Base-by-base conservation (phyloP, 345 rosid genomes). In the Aegle marmelos region DNA sequence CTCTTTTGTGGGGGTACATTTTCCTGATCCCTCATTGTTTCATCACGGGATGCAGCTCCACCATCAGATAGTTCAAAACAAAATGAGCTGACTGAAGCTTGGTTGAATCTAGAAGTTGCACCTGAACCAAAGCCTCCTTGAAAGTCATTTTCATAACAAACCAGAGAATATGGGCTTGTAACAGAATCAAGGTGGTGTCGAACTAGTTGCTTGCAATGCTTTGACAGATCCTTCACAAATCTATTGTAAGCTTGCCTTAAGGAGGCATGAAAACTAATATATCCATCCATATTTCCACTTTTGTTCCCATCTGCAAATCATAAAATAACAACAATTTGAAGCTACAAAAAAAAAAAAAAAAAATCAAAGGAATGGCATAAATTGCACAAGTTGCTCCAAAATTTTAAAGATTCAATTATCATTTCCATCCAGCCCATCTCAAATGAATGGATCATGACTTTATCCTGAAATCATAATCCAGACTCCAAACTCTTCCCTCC, bases 161-260 rank as follows among this genome's bases (percentile, higher is more conserved):
- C 97, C 87, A 86, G 94, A 68, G 98, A 96, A 78, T 96, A 94
- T 81, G 98, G 93, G 64, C 99, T 94, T 5, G 98, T 96, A 34
- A 89, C 98, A 41, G 99, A 96, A 88, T 96, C 97, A 66, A 94
- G 97, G 84, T 94, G 99, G 79, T 96, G 98, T 73, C 94, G 86
- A 76, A 91, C 93, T 79, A 94, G 78, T 74, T 94, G 92, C 89
- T 92, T 94, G 88, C 99, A 92, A 70, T 94, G 91, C 85, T 91
- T 91, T 10, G 97, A 87, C 50, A 92, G 93, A 66, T 92, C 92
- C 83, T 83, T 89, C 75, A 96, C 84, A 72, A 96, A 92, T 24
- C 89, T 88, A 76, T 61, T 86, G 82, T 94, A 94, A 59, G 93
- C 87, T 30, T 90, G 97, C 78, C 97, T 90, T 77, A 94, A 78